Conservation (phyloP, 2,329 filamentous ascomycete genomes). For the Raffaelea ambrosiae region DNA sequence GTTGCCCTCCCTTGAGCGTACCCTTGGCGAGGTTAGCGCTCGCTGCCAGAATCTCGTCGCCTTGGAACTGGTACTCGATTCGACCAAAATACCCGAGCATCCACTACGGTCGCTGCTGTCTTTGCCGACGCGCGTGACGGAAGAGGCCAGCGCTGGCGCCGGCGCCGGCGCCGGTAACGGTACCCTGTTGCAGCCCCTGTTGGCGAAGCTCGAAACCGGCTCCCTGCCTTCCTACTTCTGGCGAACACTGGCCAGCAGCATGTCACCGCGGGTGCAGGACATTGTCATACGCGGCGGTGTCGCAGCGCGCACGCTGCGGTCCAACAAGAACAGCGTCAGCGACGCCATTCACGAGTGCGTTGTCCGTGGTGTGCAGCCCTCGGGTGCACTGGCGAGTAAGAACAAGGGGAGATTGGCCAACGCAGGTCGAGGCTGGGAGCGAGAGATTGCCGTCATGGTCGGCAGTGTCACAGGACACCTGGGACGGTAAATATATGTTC, state of each 20-base stretch:
- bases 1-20: constrained; percentile 72
- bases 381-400: constrained; percentile 37
- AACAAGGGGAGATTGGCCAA: not conserved
- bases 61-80: constrained; percentile 67
- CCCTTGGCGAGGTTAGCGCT: constrained; percentile 70
- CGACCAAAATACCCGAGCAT: constrained; percentile 59
- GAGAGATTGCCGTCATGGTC: constrained; percentile 92
- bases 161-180: constrained; percentile 19
- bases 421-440: constrained; percentile 59
- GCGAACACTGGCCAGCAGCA: constrained; percentile 72
- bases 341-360: constrained; percentile 80
- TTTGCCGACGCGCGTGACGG: constrained; percentile 6
- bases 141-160: constrained; percentile 4
- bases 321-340: constrained; percentile 65
- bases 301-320: constrained; percentile 68
- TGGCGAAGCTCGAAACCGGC: constrained; percentile 74
- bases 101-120: constrained; percentile 41
- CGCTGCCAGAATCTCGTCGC: constrained; percentile 90
- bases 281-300: constrained; percentile 77
- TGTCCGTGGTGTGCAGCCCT: constrained; percentile 62
- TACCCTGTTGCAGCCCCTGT: constrained; percentile 61
- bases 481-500: constrained; percentile 23
- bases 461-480: constrained; percentile 63
- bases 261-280: constrained; percentile 73
- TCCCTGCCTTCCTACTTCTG: constrained; percentile 89